Evolutionary conservation across 768 basidiomycete genomes (phyloP).

Genomic region (Suillus sp.): DNA sequence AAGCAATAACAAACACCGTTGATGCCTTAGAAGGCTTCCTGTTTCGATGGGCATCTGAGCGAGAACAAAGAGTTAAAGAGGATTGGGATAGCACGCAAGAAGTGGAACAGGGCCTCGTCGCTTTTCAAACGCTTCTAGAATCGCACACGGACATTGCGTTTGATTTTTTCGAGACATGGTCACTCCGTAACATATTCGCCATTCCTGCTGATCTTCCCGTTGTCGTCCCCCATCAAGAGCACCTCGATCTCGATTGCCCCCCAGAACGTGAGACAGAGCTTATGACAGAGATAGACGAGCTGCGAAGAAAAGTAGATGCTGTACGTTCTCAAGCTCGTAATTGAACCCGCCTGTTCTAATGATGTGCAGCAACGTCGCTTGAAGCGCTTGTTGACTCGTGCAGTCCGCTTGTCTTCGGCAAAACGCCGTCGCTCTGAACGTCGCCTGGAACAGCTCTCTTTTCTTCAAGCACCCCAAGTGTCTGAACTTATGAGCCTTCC

Average conservation of each 20-base stretch:
- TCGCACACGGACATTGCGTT: conserved; percentile 89
- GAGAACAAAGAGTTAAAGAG: conserved; percentile 46
- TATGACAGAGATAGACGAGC: conserved; percentile 65
- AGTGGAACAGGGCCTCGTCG: conserved; percentile 77
- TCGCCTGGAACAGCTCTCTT: conserved; percentile 44
- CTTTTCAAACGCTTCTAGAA: conserved; percentile 87
- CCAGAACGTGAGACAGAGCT: conserved; percentile 62
- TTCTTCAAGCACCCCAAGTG: conserved; percentile 46
- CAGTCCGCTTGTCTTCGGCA: conserved; percentile 48
- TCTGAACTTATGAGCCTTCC: conserved; percentile 43
- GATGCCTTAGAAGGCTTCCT: conserved; percentile 82
- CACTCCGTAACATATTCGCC: conserved; percentile 83
- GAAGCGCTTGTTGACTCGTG: conserved; percentile 55
- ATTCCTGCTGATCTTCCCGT: conserved; percentile 69
- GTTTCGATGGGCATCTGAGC: conserved; percentile 70
- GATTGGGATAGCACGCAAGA: conserved; percentile 67
- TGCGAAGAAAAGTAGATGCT: conserved; percentile 67
- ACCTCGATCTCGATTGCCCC: conserved; percentile 63
- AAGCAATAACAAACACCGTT: conserved; percentile 75
- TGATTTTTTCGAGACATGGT: conserved; percentile 92
- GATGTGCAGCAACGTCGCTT: conserved; percentile 63
- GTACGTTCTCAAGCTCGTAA: conserved; percentile 44
- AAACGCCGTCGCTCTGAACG: conserved; percentile 50
- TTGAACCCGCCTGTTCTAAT: conserved; percentile 5
- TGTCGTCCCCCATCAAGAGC: conserved; percentile 75